These are phyloP conservation scores for Thelephora aurantiotincta DNA, from an alignment of 768 basidiomycete species.

Conservation along the genomic window DNA sequence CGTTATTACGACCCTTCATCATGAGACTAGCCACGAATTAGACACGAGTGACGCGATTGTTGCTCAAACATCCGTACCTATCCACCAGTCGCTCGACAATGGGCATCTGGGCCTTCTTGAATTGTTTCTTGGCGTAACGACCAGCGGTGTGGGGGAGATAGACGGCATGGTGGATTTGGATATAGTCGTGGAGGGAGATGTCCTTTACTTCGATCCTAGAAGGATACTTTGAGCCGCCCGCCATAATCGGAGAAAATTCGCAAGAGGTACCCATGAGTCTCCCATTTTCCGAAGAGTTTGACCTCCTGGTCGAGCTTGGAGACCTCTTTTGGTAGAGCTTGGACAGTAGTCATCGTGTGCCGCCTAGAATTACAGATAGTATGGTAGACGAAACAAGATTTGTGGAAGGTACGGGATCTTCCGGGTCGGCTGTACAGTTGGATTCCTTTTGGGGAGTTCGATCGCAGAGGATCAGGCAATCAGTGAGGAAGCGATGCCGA, in stretches of 20 bases:
- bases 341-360: conserved; percentile 37
- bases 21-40: conserved; percentile 65
- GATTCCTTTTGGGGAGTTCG: too few species aligned
- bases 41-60: not conserved
- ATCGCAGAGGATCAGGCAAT: too few species aligned
- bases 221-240: not conserved
- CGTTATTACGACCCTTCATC: conserved; percentile 99
- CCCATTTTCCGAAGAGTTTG: conserved; percentile 99
- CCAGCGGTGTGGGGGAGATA: conserved; percentile 98
- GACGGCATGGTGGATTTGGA: conserved; percentile 95
- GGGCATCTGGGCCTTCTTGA: conserved; percentile 99
- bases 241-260: not conserved
- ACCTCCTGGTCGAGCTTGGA: conserved; percentile 74
- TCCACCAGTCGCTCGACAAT: conserved; percentile 99
- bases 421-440: too few species aligned
- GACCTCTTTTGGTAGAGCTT: conserved; percentile 72
- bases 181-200: conserved; percentile 98
- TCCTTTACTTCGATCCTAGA: conserved; percentile 95
- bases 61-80: conserved; percentile 39
- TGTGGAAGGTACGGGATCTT: too few species aligned
- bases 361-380: conserved; percentile 17
- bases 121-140: conserved; percentile 99
- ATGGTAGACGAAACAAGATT: too few species aligned
- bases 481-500: too few species aligned
- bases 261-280: conserved; percentile 79